These are phyloP conservation scores for Cutaneotrichosporon cavernicola DNA, from an alignment of 1,284 basidiomycete species.

Conservation along the genomic window DNA sequence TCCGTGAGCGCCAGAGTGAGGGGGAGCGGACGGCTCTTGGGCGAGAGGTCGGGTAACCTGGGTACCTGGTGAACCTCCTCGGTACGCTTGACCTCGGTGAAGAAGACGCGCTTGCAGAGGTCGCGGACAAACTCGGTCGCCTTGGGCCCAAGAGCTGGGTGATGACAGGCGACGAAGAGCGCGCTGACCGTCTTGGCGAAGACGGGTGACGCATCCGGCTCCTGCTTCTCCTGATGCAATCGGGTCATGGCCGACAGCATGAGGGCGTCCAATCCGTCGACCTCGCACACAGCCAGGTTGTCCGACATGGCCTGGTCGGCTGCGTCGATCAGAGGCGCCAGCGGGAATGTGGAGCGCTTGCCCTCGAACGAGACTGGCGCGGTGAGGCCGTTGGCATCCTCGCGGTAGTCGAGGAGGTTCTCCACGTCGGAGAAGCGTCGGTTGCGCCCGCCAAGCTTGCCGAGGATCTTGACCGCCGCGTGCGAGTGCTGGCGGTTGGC, in stretches of 20 bases:
- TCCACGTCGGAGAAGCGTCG: constrained; percentile 82
- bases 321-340: constrained; percentile 70
- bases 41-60: constrained; percentile 32
- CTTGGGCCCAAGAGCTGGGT: constrained; percentile 31
- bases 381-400: constrained; percentile 67
- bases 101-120: constrained; percentile 42
- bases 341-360: constrained; percentile 65
- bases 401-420: constrained; percentile 69
- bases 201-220: constrained; percentile 40
- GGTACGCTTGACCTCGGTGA: constrained; percentile 38
- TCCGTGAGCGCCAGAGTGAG: constrained; percentile 55
- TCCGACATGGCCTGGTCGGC: constrained; percentile 68
- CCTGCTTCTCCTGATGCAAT: constrained; percentile 61
- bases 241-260: constrained; percentile 72
- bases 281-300: constrained; percentile 63
- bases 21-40: constrained; percentile 40
- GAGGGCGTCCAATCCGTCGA: constrained; percentile 74
- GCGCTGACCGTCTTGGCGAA: constrained; percentile 42
- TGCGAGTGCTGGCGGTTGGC: constrained; percentile 89
- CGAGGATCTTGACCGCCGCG: constrained; percentile 92
- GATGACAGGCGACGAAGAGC: constrained; percentile 41
- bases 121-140: constrained; percentile 41
- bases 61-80: constrained; percentile 28
- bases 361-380: constrained; percentile 73
- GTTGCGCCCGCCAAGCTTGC: constrained; percentile 95